A percentile compares a stretch with the other conserved stretches of the same genome.
phyloP scores from a whole-genome alignment of 1,284 basidiomycete genomes.

The Violaceomyces palustris region DNA sequence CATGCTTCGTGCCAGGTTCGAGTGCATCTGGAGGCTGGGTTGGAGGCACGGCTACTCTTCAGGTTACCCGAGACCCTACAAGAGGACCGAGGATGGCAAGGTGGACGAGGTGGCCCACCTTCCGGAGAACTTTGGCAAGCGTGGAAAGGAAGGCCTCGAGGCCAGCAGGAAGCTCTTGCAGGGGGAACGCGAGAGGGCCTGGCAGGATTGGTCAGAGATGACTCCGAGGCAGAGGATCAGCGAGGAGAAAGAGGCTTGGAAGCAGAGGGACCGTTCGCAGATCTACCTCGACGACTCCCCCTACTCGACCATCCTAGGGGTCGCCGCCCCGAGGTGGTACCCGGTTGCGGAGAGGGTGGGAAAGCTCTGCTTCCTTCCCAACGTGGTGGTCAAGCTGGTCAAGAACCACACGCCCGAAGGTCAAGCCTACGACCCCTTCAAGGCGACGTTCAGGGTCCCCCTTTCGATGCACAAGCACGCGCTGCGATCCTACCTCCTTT shows the following conservation, averaged over 20 bases:
- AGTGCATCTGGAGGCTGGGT: conserved; percentile 39
- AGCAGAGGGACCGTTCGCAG: conserved; percentile 41
- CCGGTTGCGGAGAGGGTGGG: conserved; percentile 56
- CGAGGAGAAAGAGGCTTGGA: conserved; percentile 44
- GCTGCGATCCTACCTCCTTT: conserved; percentile 74
- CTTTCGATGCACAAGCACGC: conserved; percentile 84
- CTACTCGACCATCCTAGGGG: conserved; percentile 24
- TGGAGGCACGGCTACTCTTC: conserved; percentile 49
- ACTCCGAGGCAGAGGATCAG: conserved; percentile 15
- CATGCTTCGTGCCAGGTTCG: conserved; percentile 21
- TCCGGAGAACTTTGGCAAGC: conserved; percentile 6
- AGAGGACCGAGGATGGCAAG: neutral
- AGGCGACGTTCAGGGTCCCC: conserved; percentile 83
- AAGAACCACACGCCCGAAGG: conserved; percentile 74
- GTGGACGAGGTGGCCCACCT: conserved; percentile 4
- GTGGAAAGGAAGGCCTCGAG: conserved; percentile 9
- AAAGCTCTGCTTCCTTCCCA: conserved; percentile 80
- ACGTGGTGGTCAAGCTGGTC: conserved; percentile 74
- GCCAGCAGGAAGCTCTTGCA: conserved; percentile 20
- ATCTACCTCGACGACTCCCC: conserved; percentile 47
- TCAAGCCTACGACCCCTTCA: conserved; percentile 82
- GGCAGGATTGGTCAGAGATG: conserved; percentile 37
- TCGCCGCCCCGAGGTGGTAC: conserved; percentile 41
- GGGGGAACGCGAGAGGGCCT: conserved; percentile 30
- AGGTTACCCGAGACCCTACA: conserved; percentile 32